Percentiles rank a stretch among this genome's conserved stretches.
These are phyloP conservation scores for Aspergillus avenaceus DNA, from an alignment of 495 filamentous ascomycete genomes.

Conservation along the genomic window DNA sequence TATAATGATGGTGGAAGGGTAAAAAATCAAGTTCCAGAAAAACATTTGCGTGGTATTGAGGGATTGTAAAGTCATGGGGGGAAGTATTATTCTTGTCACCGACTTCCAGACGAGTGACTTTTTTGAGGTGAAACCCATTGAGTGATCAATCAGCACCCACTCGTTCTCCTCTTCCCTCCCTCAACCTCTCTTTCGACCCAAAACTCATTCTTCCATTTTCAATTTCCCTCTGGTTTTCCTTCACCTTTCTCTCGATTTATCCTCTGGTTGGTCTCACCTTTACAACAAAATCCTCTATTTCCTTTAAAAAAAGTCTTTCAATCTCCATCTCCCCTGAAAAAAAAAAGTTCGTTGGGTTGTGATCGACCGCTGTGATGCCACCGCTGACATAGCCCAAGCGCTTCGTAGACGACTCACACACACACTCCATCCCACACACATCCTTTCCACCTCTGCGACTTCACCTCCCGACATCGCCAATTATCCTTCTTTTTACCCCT, in stretches of 20 bases:
- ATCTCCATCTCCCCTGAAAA: conserved; percentile 22
- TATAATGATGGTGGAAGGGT: neutral
- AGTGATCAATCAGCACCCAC: conserved; percentile 1
- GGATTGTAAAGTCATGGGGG: neutral
- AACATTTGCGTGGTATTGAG: neutral
- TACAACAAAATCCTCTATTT: neutral
- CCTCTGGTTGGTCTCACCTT: conserved; percentile 8
- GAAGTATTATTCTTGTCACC: neutral
- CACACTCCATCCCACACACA: conserved; percentile 21
- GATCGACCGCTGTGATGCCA: conserved; percentile 27
- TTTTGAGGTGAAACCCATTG: conserved; percentile 11
- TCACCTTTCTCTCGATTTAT: conserved; percentile 16
- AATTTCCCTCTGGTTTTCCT: conserved; percentile 2
- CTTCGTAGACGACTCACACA: conserved; percentile 32
- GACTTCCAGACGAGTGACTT: neutral
- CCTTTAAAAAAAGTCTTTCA: conserved; percentile 3
- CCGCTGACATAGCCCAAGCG: conserved; percentile 44
- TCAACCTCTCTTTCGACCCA: conserved; percentile 1
- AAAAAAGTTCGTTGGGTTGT: conserved; percentile 20
- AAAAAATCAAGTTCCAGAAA: too few relatives aligned
- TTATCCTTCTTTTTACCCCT: conserved; percentile 13
- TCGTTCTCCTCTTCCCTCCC: conserved; percentile 1
- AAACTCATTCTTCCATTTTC: neutral
- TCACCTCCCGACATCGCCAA: conserved; percentile 24
- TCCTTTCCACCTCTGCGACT: conserved; percentile 25